Percentiles rank a stretch among this genome's conserved stretches.
These are phyloP conservation scores for Xanthoceras sorbifolium DNA, from an alignment of 345 rosid species.

Conservation along the genomic window DNA sequence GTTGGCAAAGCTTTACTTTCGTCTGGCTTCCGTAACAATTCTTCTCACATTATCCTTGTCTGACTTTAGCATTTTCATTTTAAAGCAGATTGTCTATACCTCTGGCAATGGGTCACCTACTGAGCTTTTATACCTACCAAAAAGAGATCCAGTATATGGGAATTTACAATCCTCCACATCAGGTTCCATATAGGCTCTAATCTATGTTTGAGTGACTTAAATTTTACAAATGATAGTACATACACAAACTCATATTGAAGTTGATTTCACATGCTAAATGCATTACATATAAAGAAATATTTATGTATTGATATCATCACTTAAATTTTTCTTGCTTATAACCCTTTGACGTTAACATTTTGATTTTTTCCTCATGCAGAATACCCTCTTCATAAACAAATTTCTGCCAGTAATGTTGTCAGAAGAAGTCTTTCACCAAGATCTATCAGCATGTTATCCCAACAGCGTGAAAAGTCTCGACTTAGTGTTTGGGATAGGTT, in stretches of 20 bases:
- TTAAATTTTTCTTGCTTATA: neutral
- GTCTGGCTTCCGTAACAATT: conserved; percentile 5
- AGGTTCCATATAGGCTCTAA: conserved; percentile 24
- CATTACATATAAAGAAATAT: neutral
- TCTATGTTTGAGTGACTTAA: neutral
- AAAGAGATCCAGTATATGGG: conserved; percentile 19
- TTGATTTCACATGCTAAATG: neutral
- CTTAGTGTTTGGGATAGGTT: conserved; percentile 48
- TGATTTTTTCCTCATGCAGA: conserved; percentile 7
- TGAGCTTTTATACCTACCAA: conserved; percentile 18
- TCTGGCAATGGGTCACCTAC: conserved; percentile 10
- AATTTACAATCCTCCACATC: conserved; percentile 19
- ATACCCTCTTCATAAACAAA: neutral
- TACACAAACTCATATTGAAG: too few relatives aligned
- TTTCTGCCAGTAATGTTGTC: conserved; percentile 17
- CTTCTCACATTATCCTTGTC: conserved; percentile 8
- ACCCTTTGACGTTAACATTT: neutral
- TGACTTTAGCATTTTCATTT: conserved; percentile 12
- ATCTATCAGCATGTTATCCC: conserved; percentile 1
- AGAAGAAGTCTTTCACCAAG: conserved; percentile 25
- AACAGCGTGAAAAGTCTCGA: conserved; percentile 22
- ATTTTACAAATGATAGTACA: too few relatives aligned
- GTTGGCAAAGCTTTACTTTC: conserved; percentile 28
- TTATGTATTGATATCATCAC: neutral
- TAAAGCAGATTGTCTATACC: conserved; percentile 15